These are phyloP conservation scores for Lantana camara DNA, from an alignment of 257 asterid species.

Conservation along the genomic window DNA sequence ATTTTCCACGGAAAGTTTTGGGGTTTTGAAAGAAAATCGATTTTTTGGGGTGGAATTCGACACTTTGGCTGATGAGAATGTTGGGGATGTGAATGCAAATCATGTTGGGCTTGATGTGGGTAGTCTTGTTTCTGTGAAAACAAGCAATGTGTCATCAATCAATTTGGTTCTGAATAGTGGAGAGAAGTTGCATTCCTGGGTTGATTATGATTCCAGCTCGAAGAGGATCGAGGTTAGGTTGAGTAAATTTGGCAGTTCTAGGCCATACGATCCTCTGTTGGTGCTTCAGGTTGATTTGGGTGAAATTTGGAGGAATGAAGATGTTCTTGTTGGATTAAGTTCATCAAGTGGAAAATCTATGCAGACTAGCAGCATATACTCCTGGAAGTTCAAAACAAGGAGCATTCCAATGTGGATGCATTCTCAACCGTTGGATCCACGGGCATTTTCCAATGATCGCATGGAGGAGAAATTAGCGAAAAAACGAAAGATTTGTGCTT, in stretches of 20 bases:
- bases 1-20: slow-evolving; percentile 41
- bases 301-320: slow-evolving; percentile 60
- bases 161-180: slow-evolving; percentile 67
- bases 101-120: slow-evolving; percentile 64
- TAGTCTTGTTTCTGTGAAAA: slow-evolving; percentile 53
- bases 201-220: slow-evolving; percentile 78
- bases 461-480: slow-evolving; percentile 37
- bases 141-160: slow-evolving; percentile 55
- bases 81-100: slow-evolving; percentile 57
- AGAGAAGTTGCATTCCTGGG: slow-evolving; percentile 68
- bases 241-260: slow-evolving; percentile 42
- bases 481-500: slow-evolving; percentile 46
- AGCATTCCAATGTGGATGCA: slow-evolving; percentile 68
- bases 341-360: slow-evolving; percentile 57
- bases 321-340: slow-evolving; percentile 68
- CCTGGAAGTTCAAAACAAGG: slow-evolving; percentile 65
- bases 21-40: slow-evolving; percentile 44
- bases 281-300: slow-evolving; percentile 65
- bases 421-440: slow-evolving; percentile 69
- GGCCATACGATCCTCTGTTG: slow-evolving; percentile 66
- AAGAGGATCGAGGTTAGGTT: slow-evolving; percentile 73
- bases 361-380: slow-evolving; percentile 64
- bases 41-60: slow-evolving; percentile 67
- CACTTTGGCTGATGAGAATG: slow-evolving; percentile 44
- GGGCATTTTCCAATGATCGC: slow-evolving; percentile 29